Evolutionary conservation across 2,329 filamentous ascomycete genomes (phyloP).

Genomic region (Trichoderma aggressivum): DNA sequence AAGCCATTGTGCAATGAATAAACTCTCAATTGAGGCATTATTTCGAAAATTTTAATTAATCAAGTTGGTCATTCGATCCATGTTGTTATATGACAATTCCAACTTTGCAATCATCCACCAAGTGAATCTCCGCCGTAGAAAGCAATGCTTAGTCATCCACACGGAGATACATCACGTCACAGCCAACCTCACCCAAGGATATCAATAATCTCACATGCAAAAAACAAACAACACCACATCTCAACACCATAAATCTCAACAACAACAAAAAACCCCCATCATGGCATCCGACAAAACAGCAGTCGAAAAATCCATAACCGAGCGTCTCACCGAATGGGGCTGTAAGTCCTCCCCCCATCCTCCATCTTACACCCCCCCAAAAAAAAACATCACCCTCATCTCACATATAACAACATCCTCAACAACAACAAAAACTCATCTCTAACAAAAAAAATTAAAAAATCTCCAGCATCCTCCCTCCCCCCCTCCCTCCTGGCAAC

Average conservation of each 20-base stretch:
- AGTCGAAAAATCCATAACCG: constrained; percentile 14
- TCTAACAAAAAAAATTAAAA: no score
- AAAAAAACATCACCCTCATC: background rate
- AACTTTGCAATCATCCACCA: background rate
- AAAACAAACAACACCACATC: background rate
- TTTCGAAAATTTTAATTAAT: accelerated
- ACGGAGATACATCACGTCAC: constrained; percentile 1
- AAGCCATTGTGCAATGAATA: background rate
- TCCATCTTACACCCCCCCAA: background rate
- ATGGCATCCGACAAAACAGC: background rate
- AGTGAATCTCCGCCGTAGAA: background rate
- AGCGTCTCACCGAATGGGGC: constrained; percentile 19
- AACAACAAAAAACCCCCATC: background rate
- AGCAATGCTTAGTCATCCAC: background rate
- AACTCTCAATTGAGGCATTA: background rate
- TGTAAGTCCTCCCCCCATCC: constrained; percentile 11
- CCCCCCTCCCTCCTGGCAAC: constrained; percentile 55
- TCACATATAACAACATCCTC: background rate
- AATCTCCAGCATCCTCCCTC: constrained; percentile 47
- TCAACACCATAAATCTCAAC: background rate
- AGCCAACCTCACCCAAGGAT: background rate
- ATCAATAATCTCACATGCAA: background rate
- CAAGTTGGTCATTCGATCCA: accelerated
- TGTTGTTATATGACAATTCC: background rate
- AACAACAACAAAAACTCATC: background rate